phyloP scores from a whole-genome alignment of 441 rosid genomes.

The Dalechampia spathulata region DNA sequence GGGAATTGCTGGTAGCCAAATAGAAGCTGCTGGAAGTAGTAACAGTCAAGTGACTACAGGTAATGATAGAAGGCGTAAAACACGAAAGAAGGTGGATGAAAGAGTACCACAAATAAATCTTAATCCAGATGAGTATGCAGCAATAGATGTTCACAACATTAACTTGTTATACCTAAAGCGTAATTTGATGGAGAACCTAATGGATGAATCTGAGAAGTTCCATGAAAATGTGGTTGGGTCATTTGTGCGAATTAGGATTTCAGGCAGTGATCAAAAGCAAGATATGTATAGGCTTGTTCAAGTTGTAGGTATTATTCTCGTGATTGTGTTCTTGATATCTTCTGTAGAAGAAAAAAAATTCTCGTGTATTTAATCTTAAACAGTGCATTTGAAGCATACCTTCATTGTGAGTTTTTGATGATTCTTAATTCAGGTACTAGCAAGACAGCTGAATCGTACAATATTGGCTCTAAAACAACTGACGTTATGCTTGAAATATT shows the following conservation, averaged over 20 bases:
- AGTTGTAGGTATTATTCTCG: constrained; percentile 67
- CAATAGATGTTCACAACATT: constrained; percentile 83
- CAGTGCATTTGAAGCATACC: background rate
- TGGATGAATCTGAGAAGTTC: constrained; percentile 61
- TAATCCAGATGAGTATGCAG: constrained; percentile 69
- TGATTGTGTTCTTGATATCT: constrained; percentile 17
- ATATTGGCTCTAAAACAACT: constrained; percentile 52
- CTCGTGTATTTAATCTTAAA: constrained; percentile 4
- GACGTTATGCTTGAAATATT: constrained; percentile 66
- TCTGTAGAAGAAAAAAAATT: constrained; percentile 11
- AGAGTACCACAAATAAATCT: constrained; percentile 35
- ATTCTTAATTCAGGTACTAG: constrained; percentile 52
- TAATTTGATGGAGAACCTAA: constrained; percentile 56
- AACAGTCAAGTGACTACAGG: constrained; percentile 22
- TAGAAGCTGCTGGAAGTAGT: constrained; percentile 30
- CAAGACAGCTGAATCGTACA: constrained; percentile 55
- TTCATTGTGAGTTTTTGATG: constrained; percentile 1
- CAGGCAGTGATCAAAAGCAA: constrained; percentile 63
- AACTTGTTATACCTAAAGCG: constrained; percentile 72
- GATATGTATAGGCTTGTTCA: constrained; percentile 83
- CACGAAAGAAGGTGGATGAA: constrained; percentile 47
- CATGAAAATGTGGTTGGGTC: constrained; percentile 84
- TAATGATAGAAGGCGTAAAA: constrained; percentile 47
- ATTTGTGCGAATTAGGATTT: constrained; percentile 71
- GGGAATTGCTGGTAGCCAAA: constrained; percentile 31